phyloP scores from a whole-genome alignment of 345 rosid genomes.

The Boechera stricta region DNA sequence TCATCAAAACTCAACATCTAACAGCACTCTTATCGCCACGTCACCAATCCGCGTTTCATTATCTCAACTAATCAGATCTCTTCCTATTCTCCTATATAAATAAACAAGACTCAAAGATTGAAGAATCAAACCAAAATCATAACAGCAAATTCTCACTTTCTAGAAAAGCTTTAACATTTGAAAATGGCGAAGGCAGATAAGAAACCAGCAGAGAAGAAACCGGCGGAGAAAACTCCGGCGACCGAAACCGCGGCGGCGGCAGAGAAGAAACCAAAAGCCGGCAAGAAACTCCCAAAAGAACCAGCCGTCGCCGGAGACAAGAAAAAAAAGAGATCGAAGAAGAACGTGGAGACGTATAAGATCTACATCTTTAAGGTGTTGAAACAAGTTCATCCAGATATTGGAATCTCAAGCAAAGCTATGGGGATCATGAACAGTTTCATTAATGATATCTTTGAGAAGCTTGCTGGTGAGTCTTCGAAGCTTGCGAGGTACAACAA shows the following conservation, averaged over 20 bases:
- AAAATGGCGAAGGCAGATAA: conserved; percentile 42
- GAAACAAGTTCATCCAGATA: conserved; percentile 67
- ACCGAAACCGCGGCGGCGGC: conserved; percentile 27
- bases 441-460: conserved; percentile 59
- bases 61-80: conserved; percentile 18
- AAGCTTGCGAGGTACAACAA: conserved; percentile 68
- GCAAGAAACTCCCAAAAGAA: conserved; percentile 58
- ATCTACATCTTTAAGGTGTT: conserved; percentile 68
- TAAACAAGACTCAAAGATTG: neutral
- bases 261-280: conserved; percentile 65
- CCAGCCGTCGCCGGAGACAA: conserved; percentile 49
- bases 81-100: conserved; percentile 15
- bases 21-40: neutral
- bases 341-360: conserved; percentile 63
- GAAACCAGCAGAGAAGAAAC: conserved; percentile 49
- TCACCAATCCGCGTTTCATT: conserved; percentile 2
- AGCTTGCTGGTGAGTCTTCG: conserved; percentile 58
- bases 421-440: conserved; percentile 51
- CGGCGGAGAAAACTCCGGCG: conserved; percentile 39
- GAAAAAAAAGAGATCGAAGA: conserved; percentile 61
- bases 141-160: neutral
- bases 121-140: neutral
- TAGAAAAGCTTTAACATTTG: neutral
- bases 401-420: conserved; percentile 47
- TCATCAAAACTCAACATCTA: neutral